phyloP scores from a whole-genome alignment of 495 filamentous ascomycete genomes.

The Lasiosphaeriaceae sp. region DNA sequence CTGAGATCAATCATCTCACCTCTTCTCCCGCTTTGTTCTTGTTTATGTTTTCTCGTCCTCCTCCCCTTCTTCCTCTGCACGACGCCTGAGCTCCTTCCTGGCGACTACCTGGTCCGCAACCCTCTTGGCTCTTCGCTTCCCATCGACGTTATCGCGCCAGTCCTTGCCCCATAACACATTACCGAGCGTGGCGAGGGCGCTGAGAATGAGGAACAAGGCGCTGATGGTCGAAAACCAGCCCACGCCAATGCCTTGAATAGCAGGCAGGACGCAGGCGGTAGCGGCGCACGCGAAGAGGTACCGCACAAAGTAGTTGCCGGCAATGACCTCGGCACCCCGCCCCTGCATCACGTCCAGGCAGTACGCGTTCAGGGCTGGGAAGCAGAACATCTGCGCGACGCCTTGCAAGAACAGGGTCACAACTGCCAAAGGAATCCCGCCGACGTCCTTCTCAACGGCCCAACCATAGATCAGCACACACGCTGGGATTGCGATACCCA shows the following conservation, averaged over 20 bases:
- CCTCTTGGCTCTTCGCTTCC: constrained; percentile 10
- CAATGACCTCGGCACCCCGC: constrained; percentile 62
- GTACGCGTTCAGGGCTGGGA: constrained; percentile 70
- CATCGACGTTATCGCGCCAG: constrained; percentile 53
- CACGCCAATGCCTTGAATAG: constrained; percentile 62
- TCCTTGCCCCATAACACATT: constrained; percentile 50
- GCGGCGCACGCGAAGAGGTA: constrained; percentile 66
- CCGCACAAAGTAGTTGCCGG: constrained; percentile 68
- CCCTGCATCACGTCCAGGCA: constrained; percentile 71
- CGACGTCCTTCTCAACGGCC: constrained; percentile 61
- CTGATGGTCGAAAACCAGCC: constrained; percentile 61
- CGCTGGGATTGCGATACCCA: constrained; percentile 57
- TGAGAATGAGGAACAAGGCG: constrained; percentile 50
- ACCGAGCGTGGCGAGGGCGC: constrained; percentile 41
- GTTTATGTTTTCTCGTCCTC: neutral
- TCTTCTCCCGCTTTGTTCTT: neutral
- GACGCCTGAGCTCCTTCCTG: constrained; percentile 7
- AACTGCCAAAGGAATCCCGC: constrained; percentile 64
- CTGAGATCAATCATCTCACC: no score
- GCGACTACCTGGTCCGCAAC: constrained; percentile 11
- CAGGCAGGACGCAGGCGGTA: constrained; percentile 62
- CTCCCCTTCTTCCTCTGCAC: neutral
- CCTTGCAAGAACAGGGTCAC: constrained; percentile 70
- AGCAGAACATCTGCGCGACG: constrained; percentile 68
- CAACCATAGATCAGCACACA: constrained; percentile 72